Percentiles rank a stretch among this genome's conserved stretches.
Conservation (phyloP, 2,329 filamentous ascomycete genomes). For the Talaromyces sp. region DNA sequence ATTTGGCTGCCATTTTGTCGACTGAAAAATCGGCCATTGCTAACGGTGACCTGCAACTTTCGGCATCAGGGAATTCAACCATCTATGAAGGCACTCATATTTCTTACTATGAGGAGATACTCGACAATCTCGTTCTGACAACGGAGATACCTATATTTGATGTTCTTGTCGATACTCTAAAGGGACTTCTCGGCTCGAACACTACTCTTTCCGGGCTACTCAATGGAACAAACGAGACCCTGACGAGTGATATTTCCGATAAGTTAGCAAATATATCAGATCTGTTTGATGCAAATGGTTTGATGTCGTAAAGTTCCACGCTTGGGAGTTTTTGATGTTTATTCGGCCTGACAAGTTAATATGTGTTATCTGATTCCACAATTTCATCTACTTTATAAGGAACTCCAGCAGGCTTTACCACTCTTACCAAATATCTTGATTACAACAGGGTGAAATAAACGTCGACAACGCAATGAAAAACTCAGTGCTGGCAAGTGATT, state of each 20-base stretch:
- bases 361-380: background rate
- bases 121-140: slow-evolving; percentile 35
- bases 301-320: background rate
- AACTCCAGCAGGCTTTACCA: background rate
- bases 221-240: background rate
- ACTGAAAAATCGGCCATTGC: slow-evolving; percentile 32
- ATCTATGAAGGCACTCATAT: slow-evolving; percentile 41
- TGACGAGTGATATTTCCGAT: background rate
- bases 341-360: background rate
- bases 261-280: background rate
- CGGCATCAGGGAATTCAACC: slow-evolving; percentile 39
- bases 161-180: slow-evolving; percentile 28
- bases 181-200: slow-evolving; percentile 14
- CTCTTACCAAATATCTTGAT: background rate
- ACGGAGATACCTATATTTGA: slow-evolving; percentile 35
- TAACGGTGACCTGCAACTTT: slow-evolving; percentile 38
- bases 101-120: slow-evolving; percentile 39
- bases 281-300: background rate
- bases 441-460: too few relatives aligned
- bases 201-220: background rate
- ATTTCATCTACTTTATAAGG: background rate
- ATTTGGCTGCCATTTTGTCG: slow-evolving; percentile 36
- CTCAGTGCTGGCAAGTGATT: background rate
- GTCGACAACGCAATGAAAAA: background rate
- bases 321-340: background rate